Evolutionary conservation across 345 rosid species (phyloP), one percentile per base, ranked within the genome.

Genomic region (Brassica rapa): DNA sequence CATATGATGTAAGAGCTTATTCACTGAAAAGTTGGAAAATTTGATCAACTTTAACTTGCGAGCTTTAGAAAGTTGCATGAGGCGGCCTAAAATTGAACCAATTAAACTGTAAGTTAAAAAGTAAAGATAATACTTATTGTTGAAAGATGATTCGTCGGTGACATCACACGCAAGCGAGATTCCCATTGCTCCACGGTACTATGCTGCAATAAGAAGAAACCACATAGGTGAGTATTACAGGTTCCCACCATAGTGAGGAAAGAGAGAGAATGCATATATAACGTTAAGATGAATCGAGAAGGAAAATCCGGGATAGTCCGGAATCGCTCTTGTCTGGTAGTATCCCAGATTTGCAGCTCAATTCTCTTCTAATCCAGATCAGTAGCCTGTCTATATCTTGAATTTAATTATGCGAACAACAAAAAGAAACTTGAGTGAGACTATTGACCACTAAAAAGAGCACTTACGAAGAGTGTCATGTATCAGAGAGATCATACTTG

Each of bases 291-390:
- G 97, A 25, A 25, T 25, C 29, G 29, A 25, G 29, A 25, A 25
- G 29, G 29, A 25, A 25, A 25, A 37, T 33, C 12, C 2, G 2
- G 92, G 81, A 94, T 91, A 87, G 82, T 78, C 12, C 82, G 41
- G 73, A 78, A 78, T 3, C 82, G 82, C 73, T 78, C 82, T 55
- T 78, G 82, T 78, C 82, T 77, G 0, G 77, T 77, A 46, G 82
- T 94, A 76, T 92, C 98, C 98, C 98, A 94, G n/a, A 94, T 94
- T 83, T 94, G n/a, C 92, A 93, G 29, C 29, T 25, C 0, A 25
- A 25, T 25, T 25, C 29, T 25, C 29, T 25, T 25, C 29, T 25
- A 25, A 87, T 94, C 97, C 29, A 94, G 91, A 84, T 94, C 98
- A 73, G 90, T 88, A 53, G 98, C 92, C 81, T 97, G 80, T 4